Base-by-base conservation (phyloP, 768 basidiomycete genomes). In the Amanita subjunquillea region DNA sequence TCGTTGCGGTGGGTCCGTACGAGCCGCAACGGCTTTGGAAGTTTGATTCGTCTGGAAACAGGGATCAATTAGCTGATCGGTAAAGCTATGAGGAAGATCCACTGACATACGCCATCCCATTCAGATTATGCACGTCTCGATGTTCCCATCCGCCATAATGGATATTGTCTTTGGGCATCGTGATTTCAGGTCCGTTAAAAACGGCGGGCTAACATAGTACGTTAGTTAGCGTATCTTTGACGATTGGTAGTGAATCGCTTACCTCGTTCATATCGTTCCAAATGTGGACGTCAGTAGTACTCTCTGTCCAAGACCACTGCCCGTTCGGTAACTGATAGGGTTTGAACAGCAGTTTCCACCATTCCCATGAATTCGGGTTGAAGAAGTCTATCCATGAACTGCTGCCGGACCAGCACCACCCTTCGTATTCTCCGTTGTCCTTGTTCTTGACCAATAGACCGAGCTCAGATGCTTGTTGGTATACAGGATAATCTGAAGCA, bases 221-320 rank as follows among this genome's bases (percentile, higher is more conserved):
- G n/a, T 50, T 25, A 20, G 25, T 38, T 38, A 34, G 42, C 23
- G 37, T 48, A 42, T 50, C 47, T 17, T 13, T n/a, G 25, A 9
- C 32, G 34, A 36, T 23, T 2, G 4, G 7, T 22, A 6, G 20
- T 0, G 13, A 34, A 5, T 40, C 25, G 53, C 73, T 6, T 48
- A 91, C 91, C 80, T 98, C 96, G 59, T 97, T 97, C 96, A 99
- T 99, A 63, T 99, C 96, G 64, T 98, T 98, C 96, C 96, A 99
- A 58, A 98, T 92, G 65, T 85, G 85, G 12, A 97, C 78, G 58
- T 82, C 79, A 29, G 84, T 80, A 2, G 91, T 91, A 58, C 93
- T 88, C 56, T 88, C 69, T 0, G 73, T 79, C 86, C 90, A 91
- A 6, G 80, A 71, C 79, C 83, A 91, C n/a, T 74, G 68, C 43